Conservation (phyloP, 306 rosid species). For the Elaeagnus macrophylla region DNA sequence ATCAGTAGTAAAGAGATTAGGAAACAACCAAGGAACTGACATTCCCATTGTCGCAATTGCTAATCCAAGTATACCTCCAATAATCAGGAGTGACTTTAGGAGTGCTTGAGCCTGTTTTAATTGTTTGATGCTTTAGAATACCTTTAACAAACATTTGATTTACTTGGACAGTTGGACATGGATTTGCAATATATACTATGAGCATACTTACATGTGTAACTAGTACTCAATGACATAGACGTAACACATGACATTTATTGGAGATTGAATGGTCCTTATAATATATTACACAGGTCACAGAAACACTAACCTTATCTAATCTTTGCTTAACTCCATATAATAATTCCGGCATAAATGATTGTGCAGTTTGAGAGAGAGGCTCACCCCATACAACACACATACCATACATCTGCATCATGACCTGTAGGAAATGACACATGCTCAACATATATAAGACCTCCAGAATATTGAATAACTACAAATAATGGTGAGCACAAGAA, state of each 20-base stretch:
- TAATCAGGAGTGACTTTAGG: slow-evolving; percentile 63
- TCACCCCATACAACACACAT: slow-evolving; percentile 93
- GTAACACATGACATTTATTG: not conserved
- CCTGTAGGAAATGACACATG: slow-evolving; percentile 41
- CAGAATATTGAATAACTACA: slow-evolving; percentile 11
- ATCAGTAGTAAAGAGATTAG: slow-evolving; percentile 67
- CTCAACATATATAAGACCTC: slow-evolving; percentile 12
- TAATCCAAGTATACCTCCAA: slow-evolving; percentile 60
- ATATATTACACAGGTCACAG: slow-evolving; percentile 4
- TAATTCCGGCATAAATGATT: slow-evolving; percentile 87
- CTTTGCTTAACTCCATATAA: slow-evolving; percentile 52
- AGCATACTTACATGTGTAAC: not conserved
- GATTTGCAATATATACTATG: not conserved
- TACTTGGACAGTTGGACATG: not conserved
- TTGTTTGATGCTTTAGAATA: slow-evolving; percentile 20
- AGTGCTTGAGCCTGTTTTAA: slow-evolving; percentile 54
- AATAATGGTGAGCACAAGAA: slow-evolving; percentile 2
- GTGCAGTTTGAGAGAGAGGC: slow-evolving; percentile 96
- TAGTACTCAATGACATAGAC: not conserved
- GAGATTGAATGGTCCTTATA: not conserved
- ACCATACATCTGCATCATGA: slow-evolving; percentile 70
- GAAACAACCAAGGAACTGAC: slow-evolving; percentile 68
- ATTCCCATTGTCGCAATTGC: slow-evolving; percentile 67
- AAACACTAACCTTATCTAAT: slow-evolving; percentile 58
- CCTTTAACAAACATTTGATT: not conserved